Percentiles rank a stretch among this genome's conserved stretches.
These are phyloP conservation scores for Juglanconis oblonga DNA, from an alignment of 2,329 filamentous ascomycete genomes.

Conservation along the genomic window DNA sequence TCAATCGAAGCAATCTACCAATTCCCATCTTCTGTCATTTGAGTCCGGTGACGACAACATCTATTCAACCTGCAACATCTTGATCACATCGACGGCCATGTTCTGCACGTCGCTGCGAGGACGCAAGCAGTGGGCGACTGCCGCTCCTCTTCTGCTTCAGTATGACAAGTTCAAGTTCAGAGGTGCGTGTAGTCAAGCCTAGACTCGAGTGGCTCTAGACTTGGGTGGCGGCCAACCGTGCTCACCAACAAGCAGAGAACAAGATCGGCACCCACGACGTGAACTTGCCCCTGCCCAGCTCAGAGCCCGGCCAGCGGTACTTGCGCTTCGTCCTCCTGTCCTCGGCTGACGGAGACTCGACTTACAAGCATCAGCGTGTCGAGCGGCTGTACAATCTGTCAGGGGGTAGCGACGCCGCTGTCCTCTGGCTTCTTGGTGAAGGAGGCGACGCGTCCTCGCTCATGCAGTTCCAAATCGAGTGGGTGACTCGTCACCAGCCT, in stretches of 20 bases:
- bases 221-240: not conserved
- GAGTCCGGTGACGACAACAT: not conserved
- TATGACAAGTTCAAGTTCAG: slow-evolving; percentile 23
- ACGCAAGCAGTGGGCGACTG: slow-evolving; percentile 34
- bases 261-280: slow-evolving; percentile 43
- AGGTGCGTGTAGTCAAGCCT: slow-evolving; percentile 8
- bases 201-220: no score
- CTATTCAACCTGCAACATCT: not conserved
- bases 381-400: slow-evolving; percentile 40
- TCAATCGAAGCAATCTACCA: not conserved
- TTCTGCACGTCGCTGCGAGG: slow-evolving; percentile 39
- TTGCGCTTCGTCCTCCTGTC: slow-evolving; percentile 41
- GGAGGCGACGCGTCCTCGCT: slow-evolving; percentile 31
- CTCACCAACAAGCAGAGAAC: slow-evolving; percentile 32
- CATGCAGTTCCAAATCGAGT: slow-evolving; percentile 45
- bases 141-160: slow-evolving; percentile 27
- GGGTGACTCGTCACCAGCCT: slow-evolving; percentile 16
- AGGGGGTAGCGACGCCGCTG: slow-evolving; percentile 36
- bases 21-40: not conserved
- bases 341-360: slow-evolving; percentile 31
- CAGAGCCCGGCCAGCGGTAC: slow-evolving; percentile 16
- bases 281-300: slow-evolving; percentile 33
- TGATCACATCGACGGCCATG: slow-evolving; percentile 20
- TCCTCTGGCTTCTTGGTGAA: slow-evolving; percentile 42
- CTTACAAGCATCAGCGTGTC: slow-evolving; percentile 29